These are phyloP conservation scores for Botrytis porri DNA, from an alignment of 2,329 filamentous ascomycete species.

Conservation along the genomic window DNA sequence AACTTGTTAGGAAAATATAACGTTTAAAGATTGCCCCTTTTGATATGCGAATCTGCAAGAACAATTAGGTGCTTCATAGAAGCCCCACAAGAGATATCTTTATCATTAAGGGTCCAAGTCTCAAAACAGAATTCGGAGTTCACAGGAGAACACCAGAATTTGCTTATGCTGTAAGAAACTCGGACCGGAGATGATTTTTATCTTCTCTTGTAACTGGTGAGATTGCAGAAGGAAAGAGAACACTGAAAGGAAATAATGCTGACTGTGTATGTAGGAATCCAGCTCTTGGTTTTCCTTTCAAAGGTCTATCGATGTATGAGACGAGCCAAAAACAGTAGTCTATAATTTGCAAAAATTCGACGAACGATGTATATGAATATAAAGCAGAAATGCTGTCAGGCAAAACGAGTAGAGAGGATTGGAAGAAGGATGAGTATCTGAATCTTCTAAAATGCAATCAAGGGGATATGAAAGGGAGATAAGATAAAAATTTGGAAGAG, in stretches of 20 bases:
- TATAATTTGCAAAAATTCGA: constrained; percentile 5
- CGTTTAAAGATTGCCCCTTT: neutral
- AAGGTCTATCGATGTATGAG: neutral
- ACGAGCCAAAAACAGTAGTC: neutral
- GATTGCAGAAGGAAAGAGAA: neutral
- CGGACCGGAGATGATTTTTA: constrained; percentile 7
- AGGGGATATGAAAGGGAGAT: constrained; percentile 21
- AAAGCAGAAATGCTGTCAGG: neutral
- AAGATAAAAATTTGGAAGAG: constrained; percentile 11
- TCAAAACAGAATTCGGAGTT: neutral
- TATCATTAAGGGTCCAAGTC: neutral
- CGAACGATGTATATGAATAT: neutral
- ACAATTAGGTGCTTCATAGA: neutral
- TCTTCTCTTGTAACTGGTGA: neutral
- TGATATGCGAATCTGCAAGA: neutral
- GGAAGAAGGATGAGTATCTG: constrained; percentile 9
- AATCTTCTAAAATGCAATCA: neutral
- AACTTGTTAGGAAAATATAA: neutral
- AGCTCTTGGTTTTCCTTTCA: constrained; percentile 36
- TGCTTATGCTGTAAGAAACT: constrained; percentile 1
- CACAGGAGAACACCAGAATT: neutral
- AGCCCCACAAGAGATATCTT: neutral
- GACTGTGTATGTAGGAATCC: constrained; percentile 28
- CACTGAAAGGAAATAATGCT: constrained; percentile 2
- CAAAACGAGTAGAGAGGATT: neutral